Conservation (phyloP, 1,284 basidiomycete species). For the Salmacisia buchloeana region DNA sequence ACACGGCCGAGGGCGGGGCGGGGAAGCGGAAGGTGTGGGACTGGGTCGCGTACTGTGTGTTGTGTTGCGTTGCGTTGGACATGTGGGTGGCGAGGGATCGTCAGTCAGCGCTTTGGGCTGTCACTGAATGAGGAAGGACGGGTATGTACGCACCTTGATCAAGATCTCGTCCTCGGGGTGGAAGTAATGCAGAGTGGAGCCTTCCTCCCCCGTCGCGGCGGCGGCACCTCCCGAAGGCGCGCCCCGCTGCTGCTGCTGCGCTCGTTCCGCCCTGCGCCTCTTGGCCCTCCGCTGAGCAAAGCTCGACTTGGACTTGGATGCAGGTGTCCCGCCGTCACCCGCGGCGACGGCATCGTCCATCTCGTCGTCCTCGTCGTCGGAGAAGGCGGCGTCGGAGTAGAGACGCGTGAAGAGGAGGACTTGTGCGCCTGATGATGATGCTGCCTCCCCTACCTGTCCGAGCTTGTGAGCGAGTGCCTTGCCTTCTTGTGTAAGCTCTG, state of each 20-base stretch:
- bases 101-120: no score
- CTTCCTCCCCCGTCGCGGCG: conserved; percentile 5
- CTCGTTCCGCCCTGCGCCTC: conserved; percentile 9
- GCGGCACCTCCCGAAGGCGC: neutral
- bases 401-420: conserved; percentile 44
- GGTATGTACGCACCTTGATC: conserved; percentile 17
- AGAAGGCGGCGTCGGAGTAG: conserved; percentile 41
- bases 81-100: neutral
- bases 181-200: conserved; percentile 40
- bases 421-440: conserved; percentile 18
- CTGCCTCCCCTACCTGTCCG: no score
- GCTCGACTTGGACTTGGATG: conserved; percentile 29
- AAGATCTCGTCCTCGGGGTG: conserved; percentile 45
- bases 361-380: conserved; percentile 40
- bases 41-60: conserved; percentile 23
- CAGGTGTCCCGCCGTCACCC: conserved; percentile 32
- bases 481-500: neutral
- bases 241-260: neutral
- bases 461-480: neutral
- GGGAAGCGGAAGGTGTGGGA: conserved; percentile 45
- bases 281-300: conserved; percentile 14
- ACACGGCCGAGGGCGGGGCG: conserved; percentile 36
- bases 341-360: conserved; percentile 8
- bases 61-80: neutral
- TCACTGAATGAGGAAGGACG: no score